phyloP scores from a whole-genome alignment of 2,329 filamentous ascomycete genomes.

The Aspergillus sp. region DNA sequence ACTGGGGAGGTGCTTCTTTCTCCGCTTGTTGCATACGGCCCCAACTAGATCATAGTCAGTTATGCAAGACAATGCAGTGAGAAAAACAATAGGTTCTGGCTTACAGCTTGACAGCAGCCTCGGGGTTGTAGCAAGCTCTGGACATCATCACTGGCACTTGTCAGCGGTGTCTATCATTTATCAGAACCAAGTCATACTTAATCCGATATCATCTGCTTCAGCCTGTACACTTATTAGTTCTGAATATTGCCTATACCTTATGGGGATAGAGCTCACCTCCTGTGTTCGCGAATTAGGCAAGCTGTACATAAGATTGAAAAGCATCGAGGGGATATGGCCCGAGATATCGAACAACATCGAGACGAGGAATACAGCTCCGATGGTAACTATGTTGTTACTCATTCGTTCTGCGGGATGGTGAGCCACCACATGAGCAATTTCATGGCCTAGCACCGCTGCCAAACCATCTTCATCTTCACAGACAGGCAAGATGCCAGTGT shows the following conservation, averaged over 20 bases:
- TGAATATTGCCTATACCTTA: neutral
- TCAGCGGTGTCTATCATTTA: slow-evolving; percentile 9
- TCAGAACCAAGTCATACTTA: slow-evolving; percentile 32
- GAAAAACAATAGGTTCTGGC: slow-evolving; percentile 9
- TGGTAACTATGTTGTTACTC: slow-evolving; percentile 37
- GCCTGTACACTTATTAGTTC: slow-evolving; percentile 26
- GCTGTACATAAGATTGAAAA: slow-evolving; percentile 47
- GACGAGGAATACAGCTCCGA: slow-evolving; percentile 22
- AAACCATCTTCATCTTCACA: slow-evolving; percentile 54
- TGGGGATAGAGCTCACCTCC: slow-evolving; percentile 37
- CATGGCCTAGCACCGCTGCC: slow-evolving; percentile 58
- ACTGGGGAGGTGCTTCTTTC: slow-evolving; percentile 46
- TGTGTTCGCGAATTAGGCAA: slow-evolving; percentile 54
- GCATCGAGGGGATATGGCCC: slow-evolving; percentile 30
- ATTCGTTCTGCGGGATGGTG: slow-evolving; percentile 53
- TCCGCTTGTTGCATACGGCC: slow-evolving; percentile 47
- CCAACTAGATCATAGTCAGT: slow-evolving; percentile 34
- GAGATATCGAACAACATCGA: slow-evolving; percentile 37
- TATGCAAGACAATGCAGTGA: neutral
- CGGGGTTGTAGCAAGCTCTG: slow-evolving; percentile 55
- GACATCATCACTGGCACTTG: slow-evolving; percentile 53
- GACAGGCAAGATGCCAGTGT: slow-evolving; percentile 56
- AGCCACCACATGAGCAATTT: slow-evolving; percentile 61
- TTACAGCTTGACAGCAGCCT: slow-evolving; percentile 49
- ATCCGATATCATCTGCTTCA: slow-evolving; percentile 59